phyloP scores from a whole-genome alignment of 495 filamentous ascomycete species.

The Penicillium crystallinum region DNA sequence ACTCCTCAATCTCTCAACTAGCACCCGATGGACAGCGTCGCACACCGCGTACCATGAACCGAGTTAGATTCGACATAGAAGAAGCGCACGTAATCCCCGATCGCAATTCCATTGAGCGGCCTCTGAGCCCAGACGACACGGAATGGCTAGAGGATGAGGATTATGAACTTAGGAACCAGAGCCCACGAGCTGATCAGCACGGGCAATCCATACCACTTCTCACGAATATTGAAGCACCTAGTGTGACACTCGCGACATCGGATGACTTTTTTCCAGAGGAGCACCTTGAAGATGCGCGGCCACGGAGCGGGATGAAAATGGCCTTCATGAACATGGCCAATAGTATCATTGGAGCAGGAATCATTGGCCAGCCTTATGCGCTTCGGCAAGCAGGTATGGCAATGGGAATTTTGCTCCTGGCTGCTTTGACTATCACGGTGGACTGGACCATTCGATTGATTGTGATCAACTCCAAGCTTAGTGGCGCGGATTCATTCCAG shows the following conservation, averaged over 20 bases:
- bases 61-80: conserved; percentile 84
- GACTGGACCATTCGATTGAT: conserved; percentile 98
- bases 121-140: conserved; percentile 39
- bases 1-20: conserved; percentile 44
- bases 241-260: conserved; percentile 68
- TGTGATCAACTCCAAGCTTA: conserved; percentile 91
- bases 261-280: conserved; percentile 58
- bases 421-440: conserved; percentile 71
- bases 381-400: conserved; percentile 83
- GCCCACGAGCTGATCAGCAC: conserved; percentile 15
- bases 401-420: conserved; percentile 71
- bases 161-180: conserved; percentile 33
- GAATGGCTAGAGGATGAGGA: conserved; percentile 56
- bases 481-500: conserved; percentile 87
- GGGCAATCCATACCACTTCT: conserved; percentile 67
- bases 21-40: conserved; percentile 43
- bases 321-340: conserved; percentile 99
- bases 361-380: conserved; percentile 96
- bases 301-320: conserved; percentile 61
- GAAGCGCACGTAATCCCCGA: conserved; percentile 27
- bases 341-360: conserved; percentile 94
- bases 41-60: conserved; percentile 72
- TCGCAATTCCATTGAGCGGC: conserved; percentile 32
- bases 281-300: conserved; percentile 54
- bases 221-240: conserved; percentile 82